Conservation (phyloP, 306 rosid species). For the Luffa aegyptiaca region DNA sequence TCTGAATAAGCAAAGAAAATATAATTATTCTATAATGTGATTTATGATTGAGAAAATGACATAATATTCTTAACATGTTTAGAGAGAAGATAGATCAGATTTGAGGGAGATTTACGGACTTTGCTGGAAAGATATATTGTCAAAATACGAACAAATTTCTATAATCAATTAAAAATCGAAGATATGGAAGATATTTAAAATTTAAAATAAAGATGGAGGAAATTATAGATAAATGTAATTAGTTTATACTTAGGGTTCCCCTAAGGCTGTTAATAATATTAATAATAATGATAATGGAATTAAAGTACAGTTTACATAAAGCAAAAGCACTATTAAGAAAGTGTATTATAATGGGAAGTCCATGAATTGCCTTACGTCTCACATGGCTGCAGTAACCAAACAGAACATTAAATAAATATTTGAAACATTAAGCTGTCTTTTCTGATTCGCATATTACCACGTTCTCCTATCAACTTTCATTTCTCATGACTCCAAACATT, state of each 20-base stretch:
- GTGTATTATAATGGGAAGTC: neutral
- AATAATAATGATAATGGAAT: neutral
- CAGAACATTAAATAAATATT: neutral
- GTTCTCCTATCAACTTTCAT: neutral
- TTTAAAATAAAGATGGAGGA: neutral
- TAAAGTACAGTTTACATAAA: neutral
- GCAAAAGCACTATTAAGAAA: neutral
- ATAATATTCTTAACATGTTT: too few relatives aligned
- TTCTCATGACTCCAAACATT: neutral
- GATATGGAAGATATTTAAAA: neutral
- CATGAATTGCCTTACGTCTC: neutral
- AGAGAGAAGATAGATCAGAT: neutral
- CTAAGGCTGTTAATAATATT: neutral
- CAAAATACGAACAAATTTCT: neutral
- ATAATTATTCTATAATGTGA: too few relatives aligned
- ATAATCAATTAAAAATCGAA: neutral
- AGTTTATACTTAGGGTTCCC: neutral
- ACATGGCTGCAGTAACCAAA: constrained; percentile 1
- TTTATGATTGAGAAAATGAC: too few relatives aligned
- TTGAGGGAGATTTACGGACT: neutral
- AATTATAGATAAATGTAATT: neutral
- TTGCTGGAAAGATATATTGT: neutral
- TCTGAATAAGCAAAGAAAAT: too few relatives aligned
- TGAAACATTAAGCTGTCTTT: neutral
- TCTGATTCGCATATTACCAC: neutral